Evolutionary conservation across 228 moss, liverwort and hornwort species (phyloP), one percentile per base, ranked within the genome.

Genomic region (Sphagnum magellanicum): DNA sequence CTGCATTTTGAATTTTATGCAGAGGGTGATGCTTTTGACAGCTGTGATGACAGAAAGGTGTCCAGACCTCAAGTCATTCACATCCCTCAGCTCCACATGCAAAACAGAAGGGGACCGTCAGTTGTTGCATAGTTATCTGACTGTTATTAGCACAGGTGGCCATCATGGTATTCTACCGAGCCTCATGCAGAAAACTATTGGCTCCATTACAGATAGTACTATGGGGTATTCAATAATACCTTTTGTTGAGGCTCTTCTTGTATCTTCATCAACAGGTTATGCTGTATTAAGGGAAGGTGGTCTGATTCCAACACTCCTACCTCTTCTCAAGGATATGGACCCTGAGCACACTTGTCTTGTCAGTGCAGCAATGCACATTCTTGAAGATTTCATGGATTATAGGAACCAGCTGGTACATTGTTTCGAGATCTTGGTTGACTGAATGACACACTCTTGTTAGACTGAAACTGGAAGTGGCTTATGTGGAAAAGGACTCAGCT

Each of bases 1-100:
- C 90, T 98, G 55, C 98, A 98, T 74, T 98, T 98, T 64, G 98
- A 98, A 74, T 98, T 98, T 73, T 98, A 92, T 87, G 82, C 90
- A 51, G 93, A 93, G 68, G 76, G 76, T 53, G 76, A 67, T 72
- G 66, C 81, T 3, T 68, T 88, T 59, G 71, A 81, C 61, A 64
- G 66, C 48, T 83, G 50, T 14, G 64, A 17, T 55, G 55, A 55
- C 8, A 12, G 55, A 12, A 81, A 72, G 14, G 51, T 78, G 53
- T 79, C 79, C 68, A 93, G 98, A 8, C 87, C 93, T 58, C 84
- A 91, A 78, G 93, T 92, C 70, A 87, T 98, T 66, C 91, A 92
- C 66, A 77, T 98, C 72, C 70, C 90, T 60, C 83, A 93, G 61
- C 73, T 93, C 71, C 93, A 98, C 79, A 67, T 87, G 73, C 87